These are phyloP conservation scores for Skeletonema grethae DNA, from an alignment of 108 stramenopile genomes.

Conservation along the genomic window DNA sequence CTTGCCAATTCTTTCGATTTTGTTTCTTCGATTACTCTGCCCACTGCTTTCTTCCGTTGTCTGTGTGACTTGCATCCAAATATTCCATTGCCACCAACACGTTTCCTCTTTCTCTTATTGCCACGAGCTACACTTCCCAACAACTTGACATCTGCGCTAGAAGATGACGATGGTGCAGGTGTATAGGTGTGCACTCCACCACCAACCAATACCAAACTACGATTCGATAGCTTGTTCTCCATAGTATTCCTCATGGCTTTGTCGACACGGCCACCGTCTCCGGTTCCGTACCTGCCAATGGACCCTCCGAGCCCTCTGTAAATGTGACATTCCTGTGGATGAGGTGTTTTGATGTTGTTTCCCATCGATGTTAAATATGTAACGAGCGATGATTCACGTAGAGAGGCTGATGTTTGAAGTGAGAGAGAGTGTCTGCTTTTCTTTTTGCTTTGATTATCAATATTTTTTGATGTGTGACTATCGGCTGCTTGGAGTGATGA, in stretches of 20 bases:
- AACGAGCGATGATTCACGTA: constrained; percentile 35
- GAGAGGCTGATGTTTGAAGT: constrained; percentile 27
- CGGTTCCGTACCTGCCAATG: constrained; percentile 20
- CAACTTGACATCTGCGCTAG: neutral
- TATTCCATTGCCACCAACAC: constrained; percentile 39
- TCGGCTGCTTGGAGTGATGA: constrained; percentile 10
- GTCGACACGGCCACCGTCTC: constrained; percentile 18
- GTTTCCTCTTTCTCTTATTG: constrained; percentile 31
- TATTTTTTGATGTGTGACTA: neutral
- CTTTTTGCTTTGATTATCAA: neutral
- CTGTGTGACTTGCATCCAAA: constrained; percentile 40
- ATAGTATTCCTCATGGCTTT: constrained; percentile 5
- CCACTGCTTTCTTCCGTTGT: constrained; percentile 33
- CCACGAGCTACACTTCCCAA: neutral
- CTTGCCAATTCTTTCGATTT: neutral
- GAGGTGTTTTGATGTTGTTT: constrained; percentile 20
- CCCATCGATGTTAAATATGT: constrained; percentile 16
- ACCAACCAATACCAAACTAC: constrained; percentile 37
- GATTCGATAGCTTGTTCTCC: constrained; percentile 38
- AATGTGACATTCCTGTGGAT: constrained; percentile 16
- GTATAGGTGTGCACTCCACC: constrained; percentile 25
- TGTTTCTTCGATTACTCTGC: neutral
- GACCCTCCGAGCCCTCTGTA: constrained; percentile 23
- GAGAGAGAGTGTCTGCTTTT: constrained; percentile 37
- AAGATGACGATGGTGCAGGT: neutral